These are phyloP conservation scores for Lasiodiplodia gonubiensis DNA, from an alignment of 2,329 filamentous ascomycete genomes.

Conservation along the genomic window DNA sequence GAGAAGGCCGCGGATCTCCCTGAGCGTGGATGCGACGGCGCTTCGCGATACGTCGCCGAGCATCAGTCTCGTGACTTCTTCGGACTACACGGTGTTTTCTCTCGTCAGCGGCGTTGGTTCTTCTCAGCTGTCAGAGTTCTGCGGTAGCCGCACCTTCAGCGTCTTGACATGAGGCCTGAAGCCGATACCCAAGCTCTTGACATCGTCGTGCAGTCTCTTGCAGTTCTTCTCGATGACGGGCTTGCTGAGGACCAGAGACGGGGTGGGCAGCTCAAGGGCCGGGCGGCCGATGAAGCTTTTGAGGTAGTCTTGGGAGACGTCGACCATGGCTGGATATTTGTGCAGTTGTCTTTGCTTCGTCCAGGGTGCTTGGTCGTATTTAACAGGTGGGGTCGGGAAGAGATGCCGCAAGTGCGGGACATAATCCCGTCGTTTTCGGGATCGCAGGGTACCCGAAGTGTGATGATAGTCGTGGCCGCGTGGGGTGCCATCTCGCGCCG, in stretches of 20 bases:
- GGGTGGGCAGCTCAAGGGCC: slow-evolving; percentile 26
- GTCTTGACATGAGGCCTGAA: slow-evolving; percentile 29
- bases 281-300: slow-evolving; percentile 25
- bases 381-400: not conserved
- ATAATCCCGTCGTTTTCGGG: no score
- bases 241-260: slow-evolving; percentile 28
- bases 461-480: not conserved
- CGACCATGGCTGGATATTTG: slow-evolving; percentile 7
- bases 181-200: slow-evolving; percentile 24
- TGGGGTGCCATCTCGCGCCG: not conserved
- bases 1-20: slow-evolving; percentile 26
- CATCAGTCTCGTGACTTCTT: slow-evolving; percentile 27
- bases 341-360: not conserved
- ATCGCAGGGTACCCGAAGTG: no score
- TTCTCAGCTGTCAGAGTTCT: not conserved
- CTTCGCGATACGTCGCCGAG: slow-evolving; percentile 10
- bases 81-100: slow-evolving; percentile 1
- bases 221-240: slow-evolving; percentile 24
- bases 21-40: slow-evolving; percentile 22
- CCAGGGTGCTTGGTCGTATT: not conserved
- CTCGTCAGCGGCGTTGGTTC: no score
- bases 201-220: slow-evolving; percentile 24
- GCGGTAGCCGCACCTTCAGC: slow-evolving; percentile 4
- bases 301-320: slow-evolving; percentile 19
- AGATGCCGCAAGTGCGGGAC: not conserved